Evolutionary conservation across 2,329 filamentous ascomycete genomes (phyloP).

Genomic region (Emericellopsis cladophorae): DNA sequence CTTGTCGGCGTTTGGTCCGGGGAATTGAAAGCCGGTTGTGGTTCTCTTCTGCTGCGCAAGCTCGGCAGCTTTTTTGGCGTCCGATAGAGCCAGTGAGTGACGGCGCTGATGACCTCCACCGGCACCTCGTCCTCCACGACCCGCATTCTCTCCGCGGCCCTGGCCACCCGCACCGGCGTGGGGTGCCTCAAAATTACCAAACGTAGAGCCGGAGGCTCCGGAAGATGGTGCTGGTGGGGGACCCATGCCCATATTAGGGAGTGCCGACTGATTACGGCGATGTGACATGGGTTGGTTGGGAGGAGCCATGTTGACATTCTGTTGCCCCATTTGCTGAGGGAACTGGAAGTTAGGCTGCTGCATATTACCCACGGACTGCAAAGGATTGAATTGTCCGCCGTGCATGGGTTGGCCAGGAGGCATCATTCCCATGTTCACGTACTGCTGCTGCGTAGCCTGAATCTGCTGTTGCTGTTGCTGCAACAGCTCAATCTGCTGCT

Average conservation of each 20-base stretch:
- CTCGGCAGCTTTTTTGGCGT: constrained; percentile 96
- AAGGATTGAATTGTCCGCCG: constrained; percentile 59
- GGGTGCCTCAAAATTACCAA: constrained; percentile 66
- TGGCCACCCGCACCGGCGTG: constrained; percentile 8
- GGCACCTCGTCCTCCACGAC: constrained; percentile 55
- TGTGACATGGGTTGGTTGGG: constrained; percentile 73
- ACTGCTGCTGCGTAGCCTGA: constrained; percentile 91
- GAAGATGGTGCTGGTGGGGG: constrained; percentile 85
- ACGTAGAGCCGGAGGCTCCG: constrained; percentile 65
- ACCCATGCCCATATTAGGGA: constrained; percentile 85
- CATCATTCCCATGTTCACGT: constrained; percentile 94
- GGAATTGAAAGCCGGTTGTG: constrained; percentile 89
- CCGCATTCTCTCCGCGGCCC: constrained; percentile 21
- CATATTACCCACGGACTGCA: constrained; percentile 71
- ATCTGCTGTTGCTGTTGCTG: constrained; percentile 98
- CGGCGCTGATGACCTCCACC: constrained; percentile 78
- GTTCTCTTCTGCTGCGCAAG: constrained; percentile 93
- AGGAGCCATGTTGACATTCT: constrained; percentile 58
- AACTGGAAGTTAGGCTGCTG: constrained; percentile 84
- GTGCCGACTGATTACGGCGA: constrained; percentile 94
- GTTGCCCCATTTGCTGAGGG: constrained; percentile 62
- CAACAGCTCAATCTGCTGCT: constrained; percentile 94
- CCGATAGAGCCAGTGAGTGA: constrained; percentile 86
- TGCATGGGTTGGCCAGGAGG: constrained; percentile 67
- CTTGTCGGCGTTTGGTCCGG: constrained; percentile 52